Evolutionary conservation across 345 rosid species (phyloP).

Genomic region (Iberis pinnata): DNA sequence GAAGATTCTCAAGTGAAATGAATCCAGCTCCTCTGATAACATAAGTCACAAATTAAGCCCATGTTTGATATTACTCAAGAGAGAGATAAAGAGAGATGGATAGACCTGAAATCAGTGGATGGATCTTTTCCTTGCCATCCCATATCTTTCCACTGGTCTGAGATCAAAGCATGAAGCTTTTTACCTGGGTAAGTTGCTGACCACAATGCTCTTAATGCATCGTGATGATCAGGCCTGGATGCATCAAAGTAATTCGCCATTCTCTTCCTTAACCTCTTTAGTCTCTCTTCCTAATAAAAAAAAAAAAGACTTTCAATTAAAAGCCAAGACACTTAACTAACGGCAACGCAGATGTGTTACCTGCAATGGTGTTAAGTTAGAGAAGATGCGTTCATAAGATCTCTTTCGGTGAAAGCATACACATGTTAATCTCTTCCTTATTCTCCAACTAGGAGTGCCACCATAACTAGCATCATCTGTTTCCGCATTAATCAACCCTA

Average conservation of each 20-base stretch:
- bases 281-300: slow-evolving; percentile 58
- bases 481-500: slow-evolving; percentile 7
- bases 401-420: slow-evolving; percentile 87
- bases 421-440: slow-evolving; percentile 80
- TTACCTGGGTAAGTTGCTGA: slow-evolving; percentile 61
- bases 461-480: slow-evolving; percentile 52
- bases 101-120: slow-evolving; percentile 85
- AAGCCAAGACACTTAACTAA: no score
- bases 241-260: slow-evolving; percentile 71
- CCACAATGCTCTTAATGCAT: slow-evolving; percentile 86
- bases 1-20: slow-evolving; percentile 80
- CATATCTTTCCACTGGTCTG: slow-evolving; percentile 96
- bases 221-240: slow-evolving; percentile 75
- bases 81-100: not conserved
- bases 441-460: slow-evolving; percentile 58
- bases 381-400: slow-evolving; percentile 54
- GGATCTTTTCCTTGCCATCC: slow-evolving; percentile 99
- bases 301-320: no score
- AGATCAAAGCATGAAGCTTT: slow-evolving; percentile 65
- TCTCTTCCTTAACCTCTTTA: slow-evolving; percentile 58
- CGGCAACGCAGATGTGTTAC: slow-evolving; percentile 32
- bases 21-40: slow-evolving; percentile 83
- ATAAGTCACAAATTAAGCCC: slow-evolving; percentile 5
- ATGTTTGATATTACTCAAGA: not conserved
- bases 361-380: slow-evolving; percentile 79